phyloP scores from a whole-genome alignment of 345 rosid species.

The Pseudoturritis turrita region DNA sequence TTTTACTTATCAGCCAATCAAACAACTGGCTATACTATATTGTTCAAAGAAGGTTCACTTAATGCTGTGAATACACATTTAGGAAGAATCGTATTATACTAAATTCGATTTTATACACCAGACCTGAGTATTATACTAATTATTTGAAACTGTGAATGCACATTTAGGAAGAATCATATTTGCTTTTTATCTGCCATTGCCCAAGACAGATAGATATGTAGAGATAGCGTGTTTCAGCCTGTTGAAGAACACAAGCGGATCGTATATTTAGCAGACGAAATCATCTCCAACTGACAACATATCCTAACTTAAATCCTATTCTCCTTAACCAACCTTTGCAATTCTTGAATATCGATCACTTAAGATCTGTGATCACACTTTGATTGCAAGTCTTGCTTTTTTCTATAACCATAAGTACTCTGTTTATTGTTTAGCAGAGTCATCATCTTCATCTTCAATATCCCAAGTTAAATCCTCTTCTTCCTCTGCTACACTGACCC shows the following conservation, averaged over 20 bases:
- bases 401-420: not conserved
- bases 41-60: not conserved
- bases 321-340: not conserved
- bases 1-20: not conserved
- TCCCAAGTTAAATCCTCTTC: slow-evolving; percentile 84
- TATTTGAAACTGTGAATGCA: not conserved
- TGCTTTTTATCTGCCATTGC: not conserved
- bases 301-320: too few relatives aligned
- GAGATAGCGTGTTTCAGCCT: not conserved
- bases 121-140: not conserved
- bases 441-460: slow-evolving; percentile 57
- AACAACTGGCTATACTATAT: not conserved
- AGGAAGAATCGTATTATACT: too few relatives aligned
- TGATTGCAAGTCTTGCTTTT: not conserved
- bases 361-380: not conserved
- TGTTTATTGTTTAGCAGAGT: slow-evolving; percentile 21
- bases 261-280: not conserved
- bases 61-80: too few relatives aligned
- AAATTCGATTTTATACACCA: not conserved
- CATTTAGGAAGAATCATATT: not conserved
- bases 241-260: not conserved
- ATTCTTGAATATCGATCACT: not conserved
- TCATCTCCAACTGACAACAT: too few relatives aligned
- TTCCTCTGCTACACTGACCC: slow-evolving; percentile 47
- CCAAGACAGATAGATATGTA: not conserved